Percentiles rank a stretch among this genome's conserved stretches.
phyloP scores from a whole-genome alignment of 176 grass and related monocot species.

The Triticum turgidum region DNA sequence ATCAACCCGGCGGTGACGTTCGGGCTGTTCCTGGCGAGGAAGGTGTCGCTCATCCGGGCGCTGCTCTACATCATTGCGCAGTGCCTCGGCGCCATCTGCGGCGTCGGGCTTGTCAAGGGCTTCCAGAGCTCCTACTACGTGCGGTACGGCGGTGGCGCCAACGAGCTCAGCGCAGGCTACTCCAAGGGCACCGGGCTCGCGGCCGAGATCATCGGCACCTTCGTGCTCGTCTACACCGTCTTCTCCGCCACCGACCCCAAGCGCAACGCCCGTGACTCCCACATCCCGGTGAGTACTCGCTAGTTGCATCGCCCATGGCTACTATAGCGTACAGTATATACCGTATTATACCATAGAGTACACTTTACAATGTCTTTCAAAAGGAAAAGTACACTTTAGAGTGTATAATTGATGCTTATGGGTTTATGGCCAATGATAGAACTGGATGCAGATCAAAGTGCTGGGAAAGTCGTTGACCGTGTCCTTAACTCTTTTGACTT shows the following conservation, averaged over 20 bases:
- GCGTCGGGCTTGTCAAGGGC: conserved; percentile 79
- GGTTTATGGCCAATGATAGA: conserved; percentile 1
- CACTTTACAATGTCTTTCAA: no score
- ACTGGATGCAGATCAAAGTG: neutral
- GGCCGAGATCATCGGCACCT: conserved; percentile 97
- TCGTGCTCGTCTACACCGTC: conserved; percentile 95
- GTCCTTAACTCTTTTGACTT: neutral
- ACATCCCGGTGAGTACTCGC: conserved; percentile 59
- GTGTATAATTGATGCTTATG: neutral
- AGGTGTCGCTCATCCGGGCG: conserved; percentile 77
- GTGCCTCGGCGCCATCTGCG: conserved; percentile 88
- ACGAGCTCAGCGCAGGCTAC: conserved; percentile 63
- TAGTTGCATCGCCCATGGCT: neutral
- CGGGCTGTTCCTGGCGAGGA: conserved; percentile 81
- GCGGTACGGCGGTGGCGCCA: conserved; percentile 76
- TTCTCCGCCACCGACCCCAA: conserved; percentile 94
- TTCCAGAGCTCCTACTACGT: conserved; percentile 63
- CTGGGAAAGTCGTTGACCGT: neutral
- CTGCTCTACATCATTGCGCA: conserved; percentile 81
- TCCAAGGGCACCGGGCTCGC: conserved; percentile 78
- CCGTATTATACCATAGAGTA: no score
- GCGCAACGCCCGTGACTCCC: conserved; percentile 80
- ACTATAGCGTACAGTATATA: neutral
- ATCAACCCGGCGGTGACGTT: conserved; percentile 97
- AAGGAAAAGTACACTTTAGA: neutral